Evolutionary conservation across 1,284 basidiomycete genomes (phyloP).

Genomic region (Pascua guehoae): DNA sequence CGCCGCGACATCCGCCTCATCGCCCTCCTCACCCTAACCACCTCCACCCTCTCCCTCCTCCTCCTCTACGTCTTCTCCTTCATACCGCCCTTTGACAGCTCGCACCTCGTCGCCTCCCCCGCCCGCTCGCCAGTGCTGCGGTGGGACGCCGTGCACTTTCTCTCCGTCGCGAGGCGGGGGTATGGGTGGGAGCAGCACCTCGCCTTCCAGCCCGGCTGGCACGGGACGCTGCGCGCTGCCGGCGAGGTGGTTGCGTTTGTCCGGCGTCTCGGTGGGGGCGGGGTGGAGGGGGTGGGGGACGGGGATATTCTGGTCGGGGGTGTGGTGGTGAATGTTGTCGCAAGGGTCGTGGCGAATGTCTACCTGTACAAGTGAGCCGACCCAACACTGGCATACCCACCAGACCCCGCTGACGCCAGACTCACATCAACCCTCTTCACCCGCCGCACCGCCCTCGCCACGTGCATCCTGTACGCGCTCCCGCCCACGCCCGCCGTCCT

Average conservation of each 20-base stretch:
- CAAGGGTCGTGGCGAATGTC: conserved; percentile 48
- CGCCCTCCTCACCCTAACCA: background rate
- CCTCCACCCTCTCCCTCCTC: conserved; percentile 12
- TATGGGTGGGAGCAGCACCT: conserved; percentile 79
- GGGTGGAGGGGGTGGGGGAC: background rate
- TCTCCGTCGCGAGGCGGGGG: conserved; percentile 58
- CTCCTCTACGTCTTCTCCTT: conserved; percentile 16
- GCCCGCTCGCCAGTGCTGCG: conserved; percentile 53
- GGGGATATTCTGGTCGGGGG: conserved; percentile 33
- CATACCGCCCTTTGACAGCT: conserved; percentile 34
- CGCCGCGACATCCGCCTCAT: background rate
- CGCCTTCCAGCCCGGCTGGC: conserved; percentile 78
- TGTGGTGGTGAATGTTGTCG: conserved; percentile 25
- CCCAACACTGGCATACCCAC: background rate
- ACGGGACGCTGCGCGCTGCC: conserved; percentile 56
- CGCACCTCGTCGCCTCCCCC: conserved; percentile 20
- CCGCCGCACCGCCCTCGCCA: conserved; percentile 60
- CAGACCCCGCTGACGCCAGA: background rate
- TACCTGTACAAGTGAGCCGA: conserved; percentile 60
- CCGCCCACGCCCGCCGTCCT: conserved; percentile 75
- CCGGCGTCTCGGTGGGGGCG: no score
- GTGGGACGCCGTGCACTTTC: conserved; percentile 88
- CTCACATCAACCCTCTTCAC: conserved; percentile 32
- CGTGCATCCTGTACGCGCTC: conserved; percentile 67
- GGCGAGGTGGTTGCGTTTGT: conserved; percentile 13